phyloP scores from a whole-genome alignment of 441 rosid species.

The Theobroma grandiflorum region DNA sequence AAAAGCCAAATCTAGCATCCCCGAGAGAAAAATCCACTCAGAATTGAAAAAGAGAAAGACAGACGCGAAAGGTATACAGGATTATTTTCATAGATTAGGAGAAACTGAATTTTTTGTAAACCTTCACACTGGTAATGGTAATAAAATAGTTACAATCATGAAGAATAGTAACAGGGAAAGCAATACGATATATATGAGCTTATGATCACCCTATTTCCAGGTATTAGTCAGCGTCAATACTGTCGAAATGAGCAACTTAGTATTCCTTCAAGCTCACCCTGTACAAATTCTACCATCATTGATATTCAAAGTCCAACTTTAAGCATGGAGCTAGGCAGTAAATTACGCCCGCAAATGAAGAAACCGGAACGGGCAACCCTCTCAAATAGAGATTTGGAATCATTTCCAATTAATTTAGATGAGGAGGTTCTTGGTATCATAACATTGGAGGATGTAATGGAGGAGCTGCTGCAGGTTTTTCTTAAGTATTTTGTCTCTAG shows the following conservation, averaged over 20 bases:
- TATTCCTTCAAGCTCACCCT: constrained; percentile 38
- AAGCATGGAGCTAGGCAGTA: constrained; percentile 15
- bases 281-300: constrained; percentile 29
- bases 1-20: constrained; percentile 29
- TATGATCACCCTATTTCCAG: neutral
- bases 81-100: neutral
- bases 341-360: constrained; percentile 21
- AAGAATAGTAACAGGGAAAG: neutral
- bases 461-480: constrained; percentile 83
- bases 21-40: constrained; percentile 6
- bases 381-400: constrained; percentile 43
- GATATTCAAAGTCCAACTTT: constrained; percentile 35
- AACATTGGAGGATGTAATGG: constrained; percentile 91
- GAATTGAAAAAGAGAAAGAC: constrained; percentile 22
- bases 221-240: constrained; percentile 24
- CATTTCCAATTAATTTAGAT: constrained; percentile 34
- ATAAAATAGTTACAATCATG: neutral
- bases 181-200: neutral
- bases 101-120: neutral
- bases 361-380: constrained; percentile 29
- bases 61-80: constrained; percentile 37
- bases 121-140: neutral
- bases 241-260: constrained; percentile 33
- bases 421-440: constrained; percentile 80
- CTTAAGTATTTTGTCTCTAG: neutral